Evolutionary conservation across 148 eudicot species (phyloP), one percentile per base, ranked within the genome.

Genomic region (Agrostemma githago): DNA sequence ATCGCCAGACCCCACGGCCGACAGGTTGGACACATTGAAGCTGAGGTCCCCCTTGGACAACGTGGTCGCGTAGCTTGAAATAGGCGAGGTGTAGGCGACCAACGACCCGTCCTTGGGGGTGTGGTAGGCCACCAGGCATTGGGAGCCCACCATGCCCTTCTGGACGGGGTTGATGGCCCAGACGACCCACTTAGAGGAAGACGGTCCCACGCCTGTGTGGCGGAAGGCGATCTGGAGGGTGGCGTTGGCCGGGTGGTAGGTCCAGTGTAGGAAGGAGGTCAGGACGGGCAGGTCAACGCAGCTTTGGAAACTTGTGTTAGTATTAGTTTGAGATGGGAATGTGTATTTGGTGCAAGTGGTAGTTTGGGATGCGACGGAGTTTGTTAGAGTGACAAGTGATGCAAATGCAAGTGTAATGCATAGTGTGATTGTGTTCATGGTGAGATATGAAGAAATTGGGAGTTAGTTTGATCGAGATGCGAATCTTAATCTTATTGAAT

Each of bases 81-180:
- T 75, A 1, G 97, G 82, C 0, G 97, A 73, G 4, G 97, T 91
- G 78, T 91, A 88, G 37, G 78, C 90, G 2, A 71, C 72, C 78
- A 87, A 65, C 4, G 79, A 74, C 8, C 93, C 97, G 21, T 84
- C 84, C 68, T 67, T 76, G 0, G 87, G 62, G 48, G 60, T 79
- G 10, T 69, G 85, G 59, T 61, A 75, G 2, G 93, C 93, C 42
- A 91, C 93, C 40, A 91, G 77, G 8, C 85, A 80, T 48, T 91
- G 97, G 21, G 93, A 62, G 2, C 97, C 97, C 20, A 81, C 78
- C 97, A 91, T 91, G 64, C 84, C 88, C 38, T 60, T 68, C 0
- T 80, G 74, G 5, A 8, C 62, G 0, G 91, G 91, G 73, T 91
- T 91, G 66, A 89, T 73, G 26, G 89, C 93, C 97, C 93, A 89